Percentiles rank a stretch among this genome's conserved stretches.
These are phyloP conservation scores for Rhizopus arrhizus DNA, from an alignment of 371 early-diverging fungal species.

Conservation along the genomic window DNA sequence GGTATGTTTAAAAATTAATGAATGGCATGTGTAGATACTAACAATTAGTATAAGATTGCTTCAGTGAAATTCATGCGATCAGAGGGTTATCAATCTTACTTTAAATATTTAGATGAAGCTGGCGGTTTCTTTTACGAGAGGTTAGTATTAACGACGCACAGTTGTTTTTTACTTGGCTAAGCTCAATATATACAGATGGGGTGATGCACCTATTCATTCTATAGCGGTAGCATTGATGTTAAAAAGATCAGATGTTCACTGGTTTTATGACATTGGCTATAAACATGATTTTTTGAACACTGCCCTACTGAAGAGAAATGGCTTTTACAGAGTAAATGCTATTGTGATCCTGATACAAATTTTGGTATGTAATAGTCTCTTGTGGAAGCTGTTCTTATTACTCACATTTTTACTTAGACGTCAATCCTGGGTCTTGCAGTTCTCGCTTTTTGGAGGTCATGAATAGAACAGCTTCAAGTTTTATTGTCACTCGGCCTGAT, in stretches of 20 bases:
- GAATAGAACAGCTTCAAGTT: slow-evolving; percentile 30
- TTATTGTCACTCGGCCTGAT: slow-evolving; percentile 31
- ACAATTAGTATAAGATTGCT: slow-evolving; percentile 34
- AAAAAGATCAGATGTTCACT: slow-evolving; percentile 76
- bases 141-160: slow-evolving; percentile 17
- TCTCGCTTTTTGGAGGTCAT: slow-evolving; percentile 28
- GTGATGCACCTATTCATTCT: slow-evolving; percentile 95
- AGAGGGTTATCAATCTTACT: slow-evolving; percentile 74
- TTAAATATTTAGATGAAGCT: slow-evolving; percentile 73
- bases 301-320: slow-evolving; percentile 63
- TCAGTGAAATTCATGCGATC: slow-evolving; percentile 65
- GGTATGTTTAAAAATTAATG: slow-evolving; percentile 6
- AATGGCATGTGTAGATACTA: background rate
- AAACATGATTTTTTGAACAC: slow-evolving; percentile 70
- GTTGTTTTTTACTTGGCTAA: too few species aligned
- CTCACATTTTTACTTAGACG: slow-evolving; percentile 8
- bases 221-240: slow-evolving; percentile 84
- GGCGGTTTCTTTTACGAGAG: slow-evolving; percentile 95
- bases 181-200: slow-evolving; percentile 63
- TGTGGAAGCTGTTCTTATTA: background rate
- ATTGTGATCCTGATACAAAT: slow-evolving; percentile 50
- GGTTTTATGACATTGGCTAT: slow-evolving; percentile 89
- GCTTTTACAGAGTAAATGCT: slow-evolving; percentile 52
- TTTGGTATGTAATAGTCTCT: slow-evolving; percentile 32
- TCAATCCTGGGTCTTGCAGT: slow-evolving; percentile 32